Conservation (phyloP, 257 asterid genomes). For the Handroanthus guayacan region DNA sequence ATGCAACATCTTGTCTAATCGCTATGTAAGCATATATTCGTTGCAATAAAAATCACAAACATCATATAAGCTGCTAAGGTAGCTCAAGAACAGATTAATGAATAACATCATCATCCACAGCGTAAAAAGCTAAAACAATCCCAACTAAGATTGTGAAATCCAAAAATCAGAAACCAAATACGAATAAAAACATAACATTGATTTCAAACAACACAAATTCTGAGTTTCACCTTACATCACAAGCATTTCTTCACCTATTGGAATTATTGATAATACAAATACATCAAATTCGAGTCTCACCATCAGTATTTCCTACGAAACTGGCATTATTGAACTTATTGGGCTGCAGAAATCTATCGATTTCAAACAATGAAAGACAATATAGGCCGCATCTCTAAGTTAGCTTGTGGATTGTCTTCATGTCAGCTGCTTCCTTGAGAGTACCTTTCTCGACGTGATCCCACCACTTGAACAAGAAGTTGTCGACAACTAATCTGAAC, state of each 20-base stretch:
- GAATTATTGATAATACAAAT: too few species aligned
- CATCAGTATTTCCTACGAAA: constrained; percentile 14
- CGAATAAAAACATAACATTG: too few species aligned
- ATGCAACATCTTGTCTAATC: too few species aligned
- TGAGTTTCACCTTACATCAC: background rate
- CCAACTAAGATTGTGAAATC: too few species aligned
- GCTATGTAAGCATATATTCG: too few species aligned
- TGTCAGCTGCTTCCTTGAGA: constrained; percentile 67
- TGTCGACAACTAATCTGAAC: constrained; percentile 90
- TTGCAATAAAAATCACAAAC: too few species aligned
- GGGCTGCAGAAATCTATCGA: background rate
- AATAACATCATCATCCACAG: too few species aligned
- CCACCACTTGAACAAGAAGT: constrained; percentile 97
- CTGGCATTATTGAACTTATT: background rate
- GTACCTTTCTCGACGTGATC: constrained; percentile 93
- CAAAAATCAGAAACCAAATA: background rate
- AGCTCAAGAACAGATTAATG: too few species aligned
- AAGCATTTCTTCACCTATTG: too few species aligned
- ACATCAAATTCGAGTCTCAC: background rate
- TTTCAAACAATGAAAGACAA: constrained; percentile 11
- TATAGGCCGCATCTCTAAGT: constrained; percentile 36
- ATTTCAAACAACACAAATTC: background rate
- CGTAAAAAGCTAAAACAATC: too few species aligned
- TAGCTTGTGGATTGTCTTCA: constrained; percentile 90
- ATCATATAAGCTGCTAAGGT: too few species aligned